Base-by-base conservation (phyloP, 2,329 filamentous ascomycete species). In the Magnaporthales sp. region DNA sequence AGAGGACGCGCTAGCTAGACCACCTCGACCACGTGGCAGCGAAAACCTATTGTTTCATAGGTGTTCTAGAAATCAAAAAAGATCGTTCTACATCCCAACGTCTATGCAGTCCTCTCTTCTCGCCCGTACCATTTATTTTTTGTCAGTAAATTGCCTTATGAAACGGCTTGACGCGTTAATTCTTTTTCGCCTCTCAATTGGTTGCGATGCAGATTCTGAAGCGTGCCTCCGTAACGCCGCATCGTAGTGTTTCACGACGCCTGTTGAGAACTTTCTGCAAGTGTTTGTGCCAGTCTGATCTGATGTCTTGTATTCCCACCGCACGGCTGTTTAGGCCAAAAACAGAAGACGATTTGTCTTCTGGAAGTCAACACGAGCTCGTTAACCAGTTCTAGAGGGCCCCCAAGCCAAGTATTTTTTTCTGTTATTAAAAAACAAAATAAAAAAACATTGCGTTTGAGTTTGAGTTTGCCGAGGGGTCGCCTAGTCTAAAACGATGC, bases 211-310 rank as follows among this genome's bases (percentile, higher is more conserved):
- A 60, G 26, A 60, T 60, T 60, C 56, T 60, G 56, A 60, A 60
- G 56, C 56, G 56, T 26, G 22, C 27, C 56, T 60, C 56, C 26
- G 24, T 60, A 60, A 26, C 56, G 24, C 19, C 24, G 56, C 56
- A 60, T 60, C 27, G 13, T 26, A 60, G 56, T 60, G 56, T 60
- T 60, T 60, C 56, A 60, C 56, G 56, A 60, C 22, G 56, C 56
- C 54, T 58, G 54, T 58, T 22, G 26, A 58, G 54, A 11, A 22
- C 54, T 27, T 58, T 19, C 54, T 58, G 22, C 51, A 10, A 58
- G 38, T 46, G 38, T 51, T 19, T 8, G 19, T 51, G 38, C 15
- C 38, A 51, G 38, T 51, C 38, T 51, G 38, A 19, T 51, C 38
- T 51, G 38, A 19, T 51, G 19, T 51, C 15, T 19, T 19, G 38